Evolutionary conservation across 768 basidiomycete species (phyloP).

Genomic region (Podaxis pistillaris): DNA sequence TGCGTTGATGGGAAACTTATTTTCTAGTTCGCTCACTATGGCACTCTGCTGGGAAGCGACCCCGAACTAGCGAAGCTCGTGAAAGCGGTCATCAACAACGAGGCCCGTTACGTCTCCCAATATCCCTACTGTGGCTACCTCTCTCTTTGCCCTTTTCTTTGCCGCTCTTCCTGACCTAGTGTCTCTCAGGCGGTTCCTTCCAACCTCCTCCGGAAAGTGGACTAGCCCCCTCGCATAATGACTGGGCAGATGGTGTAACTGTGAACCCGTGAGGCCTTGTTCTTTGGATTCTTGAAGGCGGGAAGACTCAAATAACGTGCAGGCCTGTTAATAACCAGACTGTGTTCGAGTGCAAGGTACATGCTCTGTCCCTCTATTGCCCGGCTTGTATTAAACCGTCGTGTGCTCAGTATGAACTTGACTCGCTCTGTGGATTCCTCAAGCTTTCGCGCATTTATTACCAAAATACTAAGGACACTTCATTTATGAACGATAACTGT

Average conservation of each 20-base stretch:
- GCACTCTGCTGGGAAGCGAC: conserved; percentile 55
- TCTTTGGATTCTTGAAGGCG: not conserved
- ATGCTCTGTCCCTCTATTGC: not conserved
- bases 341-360: conserved; percentile 82
- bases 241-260: conserved; percentile 65
- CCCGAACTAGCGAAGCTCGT: conserved; percentile 59
- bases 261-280: conserved; percentile 63
- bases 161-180: not conserved
- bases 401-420: conserved; percentile 63
- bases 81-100: conserved; percentile 81
- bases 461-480: conserved; percentile 64
- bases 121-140: conserved; percentile 63
- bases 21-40: conserved; percentile 68
- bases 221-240: conserved; percentile 59
- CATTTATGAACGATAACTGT: conserved; percentile 74
- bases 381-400: not conserved
- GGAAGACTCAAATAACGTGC: not conserved
- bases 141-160: not conserved
- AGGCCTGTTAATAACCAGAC: conserved; percentile 68
- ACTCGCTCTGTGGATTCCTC: conserved; percentile 76
- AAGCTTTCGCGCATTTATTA: conserved; percentile 77
- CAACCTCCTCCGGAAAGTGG: conserved; percentile 80
- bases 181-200: conserved; percentile 57
- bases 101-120: conserved; percentile 68
- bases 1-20: conserved; percentile 8